phyloP scores from a whole-genome alignment of 176 grass and related monocot species.

The Cenchrus fungigraminus region DNA sequence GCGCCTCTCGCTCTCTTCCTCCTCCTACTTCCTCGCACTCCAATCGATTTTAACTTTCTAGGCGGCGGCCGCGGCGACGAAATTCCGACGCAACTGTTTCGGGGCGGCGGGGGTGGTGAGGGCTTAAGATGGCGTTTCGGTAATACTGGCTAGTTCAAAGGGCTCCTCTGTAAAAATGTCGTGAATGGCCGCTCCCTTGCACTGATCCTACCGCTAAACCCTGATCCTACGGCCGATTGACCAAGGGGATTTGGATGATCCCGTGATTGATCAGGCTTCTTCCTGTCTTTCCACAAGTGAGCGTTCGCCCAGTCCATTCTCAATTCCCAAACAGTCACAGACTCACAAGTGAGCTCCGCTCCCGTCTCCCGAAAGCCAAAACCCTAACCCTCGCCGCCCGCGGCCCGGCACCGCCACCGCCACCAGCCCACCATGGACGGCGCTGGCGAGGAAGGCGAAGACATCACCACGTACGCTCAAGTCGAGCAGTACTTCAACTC shows the following conservation, averaged over 20 bases:
- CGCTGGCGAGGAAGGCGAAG: background rate
- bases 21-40: background rate
- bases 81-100: background rate
- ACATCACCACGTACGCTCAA: background rate
- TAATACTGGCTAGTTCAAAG: background rate
- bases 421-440: constrained; percentile 21
- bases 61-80: background rate
- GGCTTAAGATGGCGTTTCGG: background rate
- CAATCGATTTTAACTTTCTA: background rate
- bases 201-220: background rate
- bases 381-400: background rate
- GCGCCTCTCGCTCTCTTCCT: background rate
- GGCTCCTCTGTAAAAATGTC: constrained; percentile 5
- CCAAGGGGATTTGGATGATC: no score
- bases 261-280: no score
- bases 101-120: background rate
- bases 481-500: background rate
- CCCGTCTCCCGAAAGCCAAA: constrained; percentile 19
- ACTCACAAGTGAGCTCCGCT: no score
- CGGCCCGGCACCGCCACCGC: background rate
- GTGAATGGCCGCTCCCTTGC: background rate
- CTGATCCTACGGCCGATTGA: background rate
- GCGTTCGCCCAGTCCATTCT: no score
- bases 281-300: no score
- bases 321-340: no score